phyloP scores from a whole-genome alignment of 257 asterid genomes.

The Nicotiana undulata region DNA sequence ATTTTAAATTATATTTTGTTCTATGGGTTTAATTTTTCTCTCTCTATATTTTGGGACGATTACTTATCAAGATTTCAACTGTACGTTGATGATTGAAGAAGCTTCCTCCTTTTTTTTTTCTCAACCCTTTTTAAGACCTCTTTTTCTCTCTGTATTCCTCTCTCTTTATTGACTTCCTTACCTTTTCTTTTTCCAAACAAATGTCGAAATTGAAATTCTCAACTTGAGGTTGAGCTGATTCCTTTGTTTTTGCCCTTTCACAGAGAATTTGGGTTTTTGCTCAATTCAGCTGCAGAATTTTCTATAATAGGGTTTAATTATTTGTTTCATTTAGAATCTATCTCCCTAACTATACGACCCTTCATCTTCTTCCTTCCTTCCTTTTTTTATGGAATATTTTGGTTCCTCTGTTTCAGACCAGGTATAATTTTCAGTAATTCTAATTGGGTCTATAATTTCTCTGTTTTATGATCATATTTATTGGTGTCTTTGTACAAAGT shows the following conservation, averaged over 20 bases:
- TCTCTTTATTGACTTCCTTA: neutral
- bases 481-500: neutral
- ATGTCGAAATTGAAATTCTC: slow-evolving; percentile 6
- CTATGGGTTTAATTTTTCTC: neutral
- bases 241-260: neutral
- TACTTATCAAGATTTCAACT: slow-evolving; percentile 40
- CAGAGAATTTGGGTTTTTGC: neutral
- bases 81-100: slow-evolving; percentile 24
- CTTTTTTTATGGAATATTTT: slow-evolving; percentile 30
- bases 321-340: slow-evolving; percentile 18
- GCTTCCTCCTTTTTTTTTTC: neutral
- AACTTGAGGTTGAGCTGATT: slow-evolving; percentile 1
- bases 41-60: neutral
- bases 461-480: neutral
- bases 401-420: slow-evolving; percentile 25
- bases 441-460: neutral
- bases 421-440: slow-evolving; percentile 30
- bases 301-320: slow-evolving; percentile 13
- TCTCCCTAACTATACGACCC: slow-evolving; percentile 17
- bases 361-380: slow-evolving; percentile 3
- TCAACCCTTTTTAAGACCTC: slow-evolving; percentile 18
- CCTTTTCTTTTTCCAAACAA: neutral
- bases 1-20: neutral
- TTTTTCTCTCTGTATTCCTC: slow-evolving; percentile 12
- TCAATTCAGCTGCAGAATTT: neutral